phyloP scores from a whole-genome alignment of 148 eudicot species.

The Chenopodium album region DNA sequence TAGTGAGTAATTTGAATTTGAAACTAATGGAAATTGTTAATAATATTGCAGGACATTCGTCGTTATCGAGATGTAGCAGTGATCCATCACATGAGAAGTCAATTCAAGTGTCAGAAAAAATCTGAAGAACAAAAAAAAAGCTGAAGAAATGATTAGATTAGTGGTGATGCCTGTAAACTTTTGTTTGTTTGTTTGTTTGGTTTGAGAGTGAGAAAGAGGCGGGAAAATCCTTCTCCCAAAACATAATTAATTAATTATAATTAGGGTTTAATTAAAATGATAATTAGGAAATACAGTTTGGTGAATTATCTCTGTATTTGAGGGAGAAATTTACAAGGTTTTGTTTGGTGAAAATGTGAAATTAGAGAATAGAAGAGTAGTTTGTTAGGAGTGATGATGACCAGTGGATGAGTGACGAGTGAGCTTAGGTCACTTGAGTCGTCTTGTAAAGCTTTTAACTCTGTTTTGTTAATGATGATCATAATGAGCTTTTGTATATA shows the following conservation, averaged over 20 bases:
- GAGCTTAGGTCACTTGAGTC: conserved; percentile 30
- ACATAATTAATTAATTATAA: neutral
- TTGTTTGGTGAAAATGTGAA: neutral
- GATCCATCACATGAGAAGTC: conserved; percentile 51
- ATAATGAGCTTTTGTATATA: conserved; percentile 4
- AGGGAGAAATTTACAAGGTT: neutral
- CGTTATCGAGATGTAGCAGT: conserved; percentile 42
- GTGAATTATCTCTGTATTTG: conserved; percentile 26
- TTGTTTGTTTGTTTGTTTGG: conserved; percentile 14
- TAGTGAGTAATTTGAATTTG: neutral
- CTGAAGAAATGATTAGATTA: conserved; percentile 9
- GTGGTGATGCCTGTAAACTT: neutral
- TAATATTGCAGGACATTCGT: conserved; percentile 24
- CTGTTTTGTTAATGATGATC: conserved; percentile 8
- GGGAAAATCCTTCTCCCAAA: neutral
- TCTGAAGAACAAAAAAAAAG: neutral
- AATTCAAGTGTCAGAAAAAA: conserved; percentile 27
- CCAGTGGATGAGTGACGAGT: conserved; percentile 25
- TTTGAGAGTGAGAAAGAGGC: neutral
- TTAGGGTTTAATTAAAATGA: neutral
- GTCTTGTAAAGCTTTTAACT: conserved; percentile 29
- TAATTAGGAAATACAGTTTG: conserved; percentile 6
- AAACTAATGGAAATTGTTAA: neutral
- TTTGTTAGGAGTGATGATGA: conserved; percentile 22
- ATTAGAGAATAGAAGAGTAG: neutral